Conservation (phyloP, 2,329 filamentous ascomycete genomes). For the Coleophoma crateriformis region DNA sequence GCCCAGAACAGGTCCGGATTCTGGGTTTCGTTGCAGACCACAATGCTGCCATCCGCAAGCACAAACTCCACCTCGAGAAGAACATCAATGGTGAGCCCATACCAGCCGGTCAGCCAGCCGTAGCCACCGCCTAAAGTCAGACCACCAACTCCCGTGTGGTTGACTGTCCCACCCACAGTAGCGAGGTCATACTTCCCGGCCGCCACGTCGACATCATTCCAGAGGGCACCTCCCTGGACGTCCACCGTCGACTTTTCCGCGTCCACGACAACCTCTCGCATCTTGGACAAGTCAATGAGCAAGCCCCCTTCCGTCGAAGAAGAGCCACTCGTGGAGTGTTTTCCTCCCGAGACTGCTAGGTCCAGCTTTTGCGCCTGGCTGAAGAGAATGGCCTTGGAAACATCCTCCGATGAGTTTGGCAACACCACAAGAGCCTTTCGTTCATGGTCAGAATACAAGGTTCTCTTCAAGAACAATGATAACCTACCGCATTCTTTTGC, state of each 20-base stretch:
- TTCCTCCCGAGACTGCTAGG: slow-evolving; percentile 11
- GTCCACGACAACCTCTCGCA: slow-evolving; percentile 13
- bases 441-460: not conserved
- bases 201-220: slow-evolving; percentile 16
- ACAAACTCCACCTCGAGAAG: slow-evolving; percentile 21
- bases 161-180: slow-evolving; percentile 16
- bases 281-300: slow-evolving; percentile 14
- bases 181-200: slow-evolving; percentile 12
- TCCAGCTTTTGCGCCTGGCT: slow-evolving; percentile 7
- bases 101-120: slow-evolving; percentile 44
- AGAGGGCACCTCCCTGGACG: slow-evolving; percentile 15
- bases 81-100: slow-evolving; percentile 16
- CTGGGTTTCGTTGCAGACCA: slow-evolving; percentile 13
- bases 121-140: slow-evolving; percentile 29
- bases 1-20: slow-evolving; percentile 29
- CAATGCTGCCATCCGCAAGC: slow-evolving; percentile 24
- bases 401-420: slow-evolving; percentile 9
- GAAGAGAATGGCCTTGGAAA: slow-evolving; percentile 12
- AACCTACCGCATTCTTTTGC: slow-evolving; percentile 15
- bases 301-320: slow-evolving; percentile 15
- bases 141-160: slow-evolving; percentile 14
- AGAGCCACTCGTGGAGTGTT: slow-evolving; percentile 11
- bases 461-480: not conserved
- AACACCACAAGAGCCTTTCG: slow-evolving; percentile 12
- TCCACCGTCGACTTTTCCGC: slow-evolving; percentile 8